Conservation (phyloP, 257 asterid species). For the Lantana camara region DNA sequence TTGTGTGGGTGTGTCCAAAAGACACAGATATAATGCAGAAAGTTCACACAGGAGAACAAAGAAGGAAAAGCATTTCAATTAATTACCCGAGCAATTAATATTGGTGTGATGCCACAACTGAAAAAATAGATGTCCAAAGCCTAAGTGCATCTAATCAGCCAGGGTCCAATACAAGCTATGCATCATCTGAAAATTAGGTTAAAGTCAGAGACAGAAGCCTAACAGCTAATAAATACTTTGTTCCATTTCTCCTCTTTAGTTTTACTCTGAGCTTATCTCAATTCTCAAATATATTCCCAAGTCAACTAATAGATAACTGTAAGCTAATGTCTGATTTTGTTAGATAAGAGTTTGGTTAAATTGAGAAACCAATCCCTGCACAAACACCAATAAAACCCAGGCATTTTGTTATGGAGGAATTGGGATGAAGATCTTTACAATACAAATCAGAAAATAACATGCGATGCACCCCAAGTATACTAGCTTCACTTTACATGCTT, state of each 20-base stretch:
- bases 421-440: neutral
- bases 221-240: neutral
- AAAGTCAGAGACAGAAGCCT: slow-evolving; percentile 1
- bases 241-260: neutral
- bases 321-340: neutral
- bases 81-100: neutral
- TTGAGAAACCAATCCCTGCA: neutral
- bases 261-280: neutral
- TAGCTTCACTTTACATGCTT: neutral
- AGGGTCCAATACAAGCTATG: slow-evolving; percentile 21
- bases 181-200: slow-evolving; percentile 12
- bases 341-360: neutral
- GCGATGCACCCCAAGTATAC: neutral
- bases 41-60: neutral
- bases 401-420: neutral
- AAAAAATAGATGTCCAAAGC: too few relatives aligned
- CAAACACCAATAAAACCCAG: neutral
- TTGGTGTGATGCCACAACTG: too few relatives aligned
- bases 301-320: too few relatives aligned
- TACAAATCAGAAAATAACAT: neutral
- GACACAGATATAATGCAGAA: neutral
- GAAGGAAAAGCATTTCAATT: neutral
- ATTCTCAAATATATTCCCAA: neutral
- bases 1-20: too few relatives aligned
- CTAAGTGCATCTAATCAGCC: slow-evolving; percentile 11